Percentiles rank a stretch among this genome's conserved stretches.
These are phyloP conservation scores for Ophiostoma angusticollis DNA, from an alignment of 2,329 filamentous ascomycete genomes.

Conservation along the genomic window DNA sequence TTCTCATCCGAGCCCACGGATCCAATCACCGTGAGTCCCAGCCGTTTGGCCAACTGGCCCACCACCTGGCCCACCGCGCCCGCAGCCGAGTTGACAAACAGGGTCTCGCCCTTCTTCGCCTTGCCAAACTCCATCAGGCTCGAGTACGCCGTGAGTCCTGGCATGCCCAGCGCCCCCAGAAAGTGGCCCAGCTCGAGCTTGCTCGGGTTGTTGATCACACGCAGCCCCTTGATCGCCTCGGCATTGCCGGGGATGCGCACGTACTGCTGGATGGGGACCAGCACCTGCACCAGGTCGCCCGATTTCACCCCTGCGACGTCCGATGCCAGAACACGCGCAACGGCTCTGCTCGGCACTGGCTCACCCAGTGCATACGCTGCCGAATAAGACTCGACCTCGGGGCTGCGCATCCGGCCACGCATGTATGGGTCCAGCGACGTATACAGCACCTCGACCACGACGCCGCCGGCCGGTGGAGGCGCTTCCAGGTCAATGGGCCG, in stretches of 20 bases:
- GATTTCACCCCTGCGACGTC: conserved; percentile 44
- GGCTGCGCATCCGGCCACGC: conserved; percentile 62
- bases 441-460: conserved; percentile 59
- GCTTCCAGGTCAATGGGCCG: conserved; percentile 50
- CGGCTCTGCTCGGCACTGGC: conserved; percentile 49
- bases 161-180: conserved; percentile 50
- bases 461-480: conserved; percentile 47
- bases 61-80: conserved; percentile 76
- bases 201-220: conserved; percentile 56
- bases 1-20: conserved; percentile 72
- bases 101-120: conserved; percentile 64
- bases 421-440: conserved; percentile 76
- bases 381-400: conserved; percentile 53
- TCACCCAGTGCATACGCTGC: conserved; percentile 47
- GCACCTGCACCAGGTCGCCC: conserved; percentile 53
- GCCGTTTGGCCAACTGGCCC: conserved; percentile 70
- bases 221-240: conserved; percentile 24
- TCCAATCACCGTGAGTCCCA: conserved; percentile 67
- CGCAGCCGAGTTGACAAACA: conserved; percentile 68
- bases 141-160: conserved; percentile 36
- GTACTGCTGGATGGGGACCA: conserved; percentile 57
- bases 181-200: conserved; percentile 53
- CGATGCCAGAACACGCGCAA: conserved; percentile 61
- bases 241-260: conserved; percentile 31
- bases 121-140: conserved; percentile 56